Base-by-base conservation (phyloP, 306 rosid species). In the Rosa chinensis region DNA sequence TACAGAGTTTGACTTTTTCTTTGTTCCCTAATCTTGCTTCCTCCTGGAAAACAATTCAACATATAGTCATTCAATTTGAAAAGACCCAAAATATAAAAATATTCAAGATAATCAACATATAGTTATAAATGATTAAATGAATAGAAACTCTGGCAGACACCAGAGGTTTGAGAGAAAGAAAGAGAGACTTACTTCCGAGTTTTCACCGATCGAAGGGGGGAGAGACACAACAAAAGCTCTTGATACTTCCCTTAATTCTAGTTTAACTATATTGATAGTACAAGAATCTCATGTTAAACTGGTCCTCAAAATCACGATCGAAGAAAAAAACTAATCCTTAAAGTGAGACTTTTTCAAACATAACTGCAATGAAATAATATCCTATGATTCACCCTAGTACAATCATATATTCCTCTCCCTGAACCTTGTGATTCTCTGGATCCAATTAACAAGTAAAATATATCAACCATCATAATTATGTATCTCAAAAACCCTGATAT, bases 351-450 rank as follows among this genome's bases (percentile, higher is more conserved):
- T 44, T 61, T 37, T 50, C 44, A n/a, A 17, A 45, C 74, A 40
- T 67, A 40, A 6, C 32, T 10, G 56, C 8, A 43, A 14, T 45
- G 35, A 42, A 43, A 68, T 75, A 68, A 53, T 25, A 16, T 70
- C 53, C 62, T 50, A 70, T 71, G 84, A 80, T 78, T 71, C 72
- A 64, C 32, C 81, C 35, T n/a, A 70, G 79, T 78, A 72, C 77
- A 78, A 82, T 78, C 56, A 80, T 66, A 66, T 66, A 66, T 66
- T 66, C 70, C 43, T 66, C 45, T 86, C 75, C 78, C 39, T 44
- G 76, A 77, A 68, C 76, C 25, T 28, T 77, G 40, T 53, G 87
- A 85, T 84, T n/a, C 77, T 35, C 66, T 78, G 75, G 70, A 85
- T 82, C 78, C 72, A 70, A 70, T 66, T 78, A 76, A 50, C 66